Evolutionary conservation across 176 grass and related monocot genomes (phyloP).

Genomic region (Alopecurus myosuroides): DNA sequence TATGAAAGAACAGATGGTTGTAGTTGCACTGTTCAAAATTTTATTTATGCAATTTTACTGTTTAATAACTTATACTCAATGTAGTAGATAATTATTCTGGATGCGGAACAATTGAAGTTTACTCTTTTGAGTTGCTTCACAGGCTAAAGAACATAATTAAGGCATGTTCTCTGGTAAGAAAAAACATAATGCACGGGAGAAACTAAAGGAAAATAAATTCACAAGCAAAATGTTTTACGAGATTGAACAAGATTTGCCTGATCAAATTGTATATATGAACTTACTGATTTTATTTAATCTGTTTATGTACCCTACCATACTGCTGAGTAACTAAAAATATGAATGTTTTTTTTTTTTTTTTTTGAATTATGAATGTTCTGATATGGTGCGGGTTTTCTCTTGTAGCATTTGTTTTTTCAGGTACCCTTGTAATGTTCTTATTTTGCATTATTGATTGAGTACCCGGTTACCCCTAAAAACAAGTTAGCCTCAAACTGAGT

Average conservation of each 20-base stretch:
- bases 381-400: neutral
- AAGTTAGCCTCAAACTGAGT: neutral
- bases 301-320: neutral
- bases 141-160: neutral
- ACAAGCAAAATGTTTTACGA: neutral
- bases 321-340: neutral
- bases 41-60: neutral
- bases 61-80: neutral
- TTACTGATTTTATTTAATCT: neutral
- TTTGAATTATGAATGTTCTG: slow-evolving; percentile 1
- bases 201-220: neutral
- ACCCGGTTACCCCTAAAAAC: neutral
- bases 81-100: neutral
- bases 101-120: neutral
- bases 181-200: neutral
- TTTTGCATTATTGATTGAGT: neutral
- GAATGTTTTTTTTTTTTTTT: no score
- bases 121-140: neutral
- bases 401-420: neutral
- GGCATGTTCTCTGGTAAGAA: neutral
- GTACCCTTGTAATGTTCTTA: neutral
- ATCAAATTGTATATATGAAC: neutral
- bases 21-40: neutral
- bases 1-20: neutral
- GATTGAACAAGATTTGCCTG: neutral